phyloP scores from a whole-genome alignment of 805 yeast species.

The Isabelozyma heimii region DNA sequence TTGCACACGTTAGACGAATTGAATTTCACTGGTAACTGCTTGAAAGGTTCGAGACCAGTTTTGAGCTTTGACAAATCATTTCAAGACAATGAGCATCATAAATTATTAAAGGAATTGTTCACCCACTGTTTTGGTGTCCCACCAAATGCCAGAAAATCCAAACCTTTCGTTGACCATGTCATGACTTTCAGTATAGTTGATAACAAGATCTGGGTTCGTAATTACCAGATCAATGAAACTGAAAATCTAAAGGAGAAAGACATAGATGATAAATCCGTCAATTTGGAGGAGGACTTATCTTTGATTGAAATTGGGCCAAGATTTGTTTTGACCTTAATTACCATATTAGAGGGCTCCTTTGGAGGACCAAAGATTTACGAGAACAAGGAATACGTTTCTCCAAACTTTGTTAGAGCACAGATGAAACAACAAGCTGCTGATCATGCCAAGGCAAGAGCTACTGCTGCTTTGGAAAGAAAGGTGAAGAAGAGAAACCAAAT shows the following conservation, averaged over 20 bases:
- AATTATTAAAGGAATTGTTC: constrained; percentile 67
- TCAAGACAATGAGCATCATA: constrained; percentile 59
- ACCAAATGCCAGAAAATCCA: constrained; percentile 84
- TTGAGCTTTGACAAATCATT: constrained; percentile 84
- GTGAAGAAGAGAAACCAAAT: constrained; percentile 72
- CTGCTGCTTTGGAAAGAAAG: constrained; percentile 75
- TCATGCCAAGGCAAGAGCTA: constrained; percentile 74
- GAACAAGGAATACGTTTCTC: constrained; percentile 94
- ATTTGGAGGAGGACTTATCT: constrained; percentile 54
- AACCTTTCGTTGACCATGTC: constrained; percentile 95
- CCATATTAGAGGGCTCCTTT: constrained; percentile 92
- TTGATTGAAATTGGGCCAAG: constrained; percentile 96
- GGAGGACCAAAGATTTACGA: constrained; percentile 98
- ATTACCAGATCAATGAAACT: constrained; percentile 79
- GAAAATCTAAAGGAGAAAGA: constrained; percentile 60
- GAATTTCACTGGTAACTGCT: constrained; percentile 93
- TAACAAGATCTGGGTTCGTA: constrained; percentile 92
- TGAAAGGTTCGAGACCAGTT: constrained; percentile 92
- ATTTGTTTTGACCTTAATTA: constrained; percentile 86
- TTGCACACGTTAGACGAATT: constrained; percentile 94
- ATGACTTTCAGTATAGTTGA: constrained; percentile 91
- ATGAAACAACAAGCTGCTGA: constrained; percentile 73
- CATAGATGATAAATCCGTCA: constrained; percentile 31
- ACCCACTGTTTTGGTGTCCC: constrained; percentile 81
- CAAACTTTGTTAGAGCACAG: constrained; percentile 93